Evolutionary conservation across 1,139 yeast species (phyloP).

Genomic region (Suhomyces taliae): DNA sequence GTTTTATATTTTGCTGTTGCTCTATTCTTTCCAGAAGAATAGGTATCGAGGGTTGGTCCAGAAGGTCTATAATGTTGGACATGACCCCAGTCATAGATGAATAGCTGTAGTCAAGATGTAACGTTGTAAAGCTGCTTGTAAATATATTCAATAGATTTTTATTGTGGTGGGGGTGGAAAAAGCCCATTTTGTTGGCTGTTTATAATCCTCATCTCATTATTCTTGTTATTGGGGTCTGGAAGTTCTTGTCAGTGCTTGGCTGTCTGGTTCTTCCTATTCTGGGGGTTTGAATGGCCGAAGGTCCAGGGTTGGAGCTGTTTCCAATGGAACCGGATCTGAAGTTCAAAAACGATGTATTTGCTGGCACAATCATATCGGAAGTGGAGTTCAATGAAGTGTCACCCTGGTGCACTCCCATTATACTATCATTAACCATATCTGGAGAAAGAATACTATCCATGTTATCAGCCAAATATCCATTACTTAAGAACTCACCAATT

Average conservation of each 20-base stretch:
- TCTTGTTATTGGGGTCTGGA: slow-evolving; percentile 45
- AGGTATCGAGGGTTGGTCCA: no score
- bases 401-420: slow-evolving; percentile 22
- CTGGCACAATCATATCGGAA: slow-evolving; percentile 30
- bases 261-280: slow-evolving; percentile 40
- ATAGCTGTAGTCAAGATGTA: no score
- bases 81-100: no score
- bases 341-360: slow-evolving; percentile 29
- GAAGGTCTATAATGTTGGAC: no score
- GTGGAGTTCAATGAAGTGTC: slow-evolving; percentile 35
- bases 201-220: slow-evolving; percentile 27
- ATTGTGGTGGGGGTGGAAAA: background rate
- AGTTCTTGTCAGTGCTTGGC: slow-evolving; percentile 38
- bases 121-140: no score
- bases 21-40: no score
- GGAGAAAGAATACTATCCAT: slow-evolving; percentile 17
- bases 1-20: no score
- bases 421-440: slow-evolving; percentile 32
- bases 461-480: slow-evolving; percentile 29
- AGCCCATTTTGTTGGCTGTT: no score
- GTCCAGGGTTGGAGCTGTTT: slow-evolving; percentile 10
- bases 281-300: slow-evolving; percentile 36
- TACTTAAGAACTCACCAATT: slow-evolving; percentile 38
- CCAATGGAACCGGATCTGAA: slow-evolving; percentile 20
- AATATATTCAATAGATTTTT: background rate